phyloP scores from a whole-genome alignment of 1,284 basidiomycete species.

The Sutorius eximius region DNA sequence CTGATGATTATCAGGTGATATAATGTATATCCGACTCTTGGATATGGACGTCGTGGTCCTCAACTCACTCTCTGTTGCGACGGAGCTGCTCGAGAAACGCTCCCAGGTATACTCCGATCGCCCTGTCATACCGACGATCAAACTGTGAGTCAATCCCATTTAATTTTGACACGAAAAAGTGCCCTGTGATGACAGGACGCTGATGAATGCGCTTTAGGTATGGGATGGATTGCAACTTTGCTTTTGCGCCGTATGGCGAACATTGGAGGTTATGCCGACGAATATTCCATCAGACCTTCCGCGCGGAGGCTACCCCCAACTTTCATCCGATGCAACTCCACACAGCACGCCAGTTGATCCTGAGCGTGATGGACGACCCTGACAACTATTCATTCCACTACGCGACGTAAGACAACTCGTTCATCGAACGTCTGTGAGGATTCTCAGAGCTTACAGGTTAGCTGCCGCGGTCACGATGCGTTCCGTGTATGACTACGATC shows the following conservation, averaged over 20 bases:
- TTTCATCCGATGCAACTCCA: conserved; percentile 18
- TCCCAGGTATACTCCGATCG: conserved; percentile 24
- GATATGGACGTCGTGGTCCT: conserved; percentile 22
- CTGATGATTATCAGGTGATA: conserved; percentile 19
- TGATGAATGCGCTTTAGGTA: conserved; percentile 5
- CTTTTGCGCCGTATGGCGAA: conserved; percentile 19
- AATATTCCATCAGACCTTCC: conserved; percentile 18
- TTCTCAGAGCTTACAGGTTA: conserved; percentile 12
- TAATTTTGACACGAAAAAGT: too few relatives aligned
- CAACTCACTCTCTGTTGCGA: conserved; percentile 12
- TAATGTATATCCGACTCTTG: conserved; percentile 22
- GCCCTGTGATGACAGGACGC: too few relatives aligned
- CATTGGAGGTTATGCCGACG: conserved; percentile 15
- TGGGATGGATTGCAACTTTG: conserved; percentile 16
- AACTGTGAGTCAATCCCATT: conserved; percentile 16
- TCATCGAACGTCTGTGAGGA: not conserved
- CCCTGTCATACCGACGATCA: conserved; percentile 16
- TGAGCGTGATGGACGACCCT: conserved; percentile 14
- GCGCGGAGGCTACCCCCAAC: not conserved
- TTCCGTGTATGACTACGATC: conserved; percentile 27
- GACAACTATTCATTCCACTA: conserved; percentile 11
- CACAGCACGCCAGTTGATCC: conserved; percentile 15
- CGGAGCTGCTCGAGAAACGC: conserved; percentile 23
- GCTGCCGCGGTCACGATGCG: conserved; percentile 16
- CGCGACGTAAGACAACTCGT: conserved; percentile 4